These are phyloP conservation scores for Grosmannia serpens DNA, from an alignment of 2,329 filamentous ascomycete species.

Conservation along the genomic window DNA sequence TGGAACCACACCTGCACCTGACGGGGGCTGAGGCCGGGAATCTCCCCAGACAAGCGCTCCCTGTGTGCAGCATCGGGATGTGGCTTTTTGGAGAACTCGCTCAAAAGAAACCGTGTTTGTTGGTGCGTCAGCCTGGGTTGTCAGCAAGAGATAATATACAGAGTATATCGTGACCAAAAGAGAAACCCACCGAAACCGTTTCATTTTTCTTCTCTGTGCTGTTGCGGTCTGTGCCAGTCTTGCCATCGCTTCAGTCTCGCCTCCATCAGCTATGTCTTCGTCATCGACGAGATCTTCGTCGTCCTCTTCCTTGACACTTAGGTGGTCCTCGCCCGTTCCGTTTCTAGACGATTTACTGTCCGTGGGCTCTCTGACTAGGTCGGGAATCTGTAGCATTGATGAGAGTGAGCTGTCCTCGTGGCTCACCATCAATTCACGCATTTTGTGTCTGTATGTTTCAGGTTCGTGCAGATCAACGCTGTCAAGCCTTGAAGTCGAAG, in stretches of 20 bases:
- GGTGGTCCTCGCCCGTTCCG: constrained; percentile 20
- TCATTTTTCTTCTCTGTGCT: constrained; percentile 55
- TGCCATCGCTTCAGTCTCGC: constrained; percentile 28
- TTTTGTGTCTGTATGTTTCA: constrained; percentile 25
- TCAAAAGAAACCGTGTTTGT: constrained; percentile 96
- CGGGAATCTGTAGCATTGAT: constrained; percentile 23
- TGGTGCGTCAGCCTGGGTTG: constrained; percentile 74
- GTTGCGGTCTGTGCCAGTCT: constrained; percentile 36
- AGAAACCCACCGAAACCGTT: constrained; percentile 56
- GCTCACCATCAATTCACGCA: constrained; percentile 20
- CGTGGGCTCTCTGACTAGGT: constrained; percentile 20
- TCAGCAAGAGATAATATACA: neutral
- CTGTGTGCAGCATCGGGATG: constrained; percentile 87
- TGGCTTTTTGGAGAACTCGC: constrained; percentile 88
- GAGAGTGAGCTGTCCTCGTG: constrained; percentile 13
- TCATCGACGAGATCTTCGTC: constrained; percentile 44
- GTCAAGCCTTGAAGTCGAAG: neutral
- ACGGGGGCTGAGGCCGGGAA: constrained; percentile 79
- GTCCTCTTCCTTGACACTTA: constrained; percentile 31
- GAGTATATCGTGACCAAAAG: neutral
- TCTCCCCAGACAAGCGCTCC: constrained; percentile 77
- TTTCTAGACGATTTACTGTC: constrained; percentile 14
- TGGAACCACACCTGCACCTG: constrained; percentile 99
- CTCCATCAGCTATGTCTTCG: constrained; percentile 41
- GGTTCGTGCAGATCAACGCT: constrained; percentile 15